A percentile compares a stretch with the other conserved stretches of the same genome.
Conservation (phyloP, 2,329 filamentous ascomycete genomes). For the Trichophyton rubrum region DNA sequence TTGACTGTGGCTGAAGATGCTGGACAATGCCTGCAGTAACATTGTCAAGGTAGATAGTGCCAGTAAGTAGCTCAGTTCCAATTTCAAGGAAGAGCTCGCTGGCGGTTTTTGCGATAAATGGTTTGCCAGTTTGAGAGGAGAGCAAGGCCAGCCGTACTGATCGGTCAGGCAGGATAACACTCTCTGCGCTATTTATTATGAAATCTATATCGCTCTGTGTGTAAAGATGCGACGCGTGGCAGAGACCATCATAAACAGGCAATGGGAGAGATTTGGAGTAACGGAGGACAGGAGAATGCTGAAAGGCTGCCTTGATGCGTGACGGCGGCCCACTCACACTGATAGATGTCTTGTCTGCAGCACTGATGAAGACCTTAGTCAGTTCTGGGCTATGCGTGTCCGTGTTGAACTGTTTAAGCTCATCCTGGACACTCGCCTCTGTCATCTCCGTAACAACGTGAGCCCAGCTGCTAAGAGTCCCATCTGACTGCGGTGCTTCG, state of each 20-base stretch:
- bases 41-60: constrained; percentile 15
- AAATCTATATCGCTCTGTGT: constrained; percentile 12
- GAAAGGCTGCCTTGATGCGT: constrained; percentile 17
- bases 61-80: constrained; percentile 15
- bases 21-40: constrained; percentile 16
- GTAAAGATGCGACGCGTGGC: constrained; percentile 39
- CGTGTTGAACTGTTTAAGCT: not conserved
- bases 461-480: not conserved
- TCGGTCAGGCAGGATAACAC: not conserved
- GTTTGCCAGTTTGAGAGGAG: constrained; percentile 14
- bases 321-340: constrained; percentile 20
- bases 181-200: constrained; percentile 3
- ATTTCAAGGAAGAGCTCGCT: constrained; percentile 14
- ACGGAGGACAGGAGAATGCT: constrained; percentile 15
- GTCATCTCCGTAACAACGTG: not conserved
- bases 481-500: constrained; percentile 19
- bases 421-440: not conserved
- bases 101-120: constrained; percentile 11
- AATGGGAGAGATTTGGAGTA: constrained; percentile 15
- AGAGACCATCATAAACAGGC: constrained; percentile 21
- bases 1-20: constrained; percentile 10
- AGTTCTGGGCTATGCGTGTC: constrained; percentile 7
- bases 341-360: constrained; percentile 14
- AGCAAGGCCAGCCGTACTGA: constrained; percentile 7
- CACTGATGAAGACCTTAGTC: constrained; percentile 19